Base-by-base conservation (phyloP, 2,329 filamentous ascomycete genomes). In the Verticillium nubilum region DNA sequence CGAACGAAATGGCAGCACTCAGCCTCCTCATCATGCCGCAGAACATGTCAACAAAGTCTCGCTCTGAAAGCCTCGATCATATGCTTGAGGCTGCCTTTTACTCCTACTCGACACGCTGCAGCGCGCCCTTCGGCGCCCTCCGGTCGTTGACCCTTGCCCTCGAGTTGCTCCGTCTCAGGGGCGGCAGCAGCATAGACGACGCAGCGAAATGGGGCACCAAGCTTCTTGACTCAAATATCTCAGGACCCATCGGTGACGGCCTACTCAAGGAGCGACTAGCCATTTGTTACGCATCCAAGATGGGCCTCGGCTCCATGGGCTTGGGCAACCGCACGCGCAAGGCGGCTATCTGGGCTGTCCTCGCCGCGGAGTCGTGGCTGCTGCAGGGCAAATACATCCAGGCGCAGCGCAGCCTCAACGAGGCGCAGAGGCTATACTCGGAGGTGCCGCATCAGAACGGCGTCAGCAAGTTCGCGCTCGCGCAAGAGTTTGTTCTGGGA, bases 1-100 rank as follows among this genome's bases (percentile, higher is more conserved):
- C 91, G 1, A 94, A 96, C 72, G 95, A 99, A 77, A 98, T 99
- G 94, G 89, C 90, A 29, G 93, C 91, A 5, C 77, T 97, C 13
- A 91, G 91, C 67, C 85, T 91, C 47, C 83, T 99, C 33, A 82
- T 99, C 61, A 87, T 89, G 67, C 87, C 91, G 0, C 85, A 90
- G 61, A 82, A 83, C 17, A 78, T 90, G 62, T 87, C 86, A 2
- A 86, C 89, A 15, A 97, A 93, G 70, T 86, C 85, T 28, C 87
- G 94, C 62, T 79, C 88, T 1, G 95, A 98, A 67, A 88, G 86
- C 5, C 83, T 97, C 42, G 91, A 96, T 67, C 85, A 91, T 66
- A 91, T 95, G 83, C 82, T 99, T 13, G 94, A 98, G 68, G 90
- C 91, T 3, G 91, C 94, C 0, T 89, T 88, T 60, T 98, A 99